phyloP scores from a whole-genome alignment of 179 eudicot genomes.

The Drosera spatulata region DNA sequence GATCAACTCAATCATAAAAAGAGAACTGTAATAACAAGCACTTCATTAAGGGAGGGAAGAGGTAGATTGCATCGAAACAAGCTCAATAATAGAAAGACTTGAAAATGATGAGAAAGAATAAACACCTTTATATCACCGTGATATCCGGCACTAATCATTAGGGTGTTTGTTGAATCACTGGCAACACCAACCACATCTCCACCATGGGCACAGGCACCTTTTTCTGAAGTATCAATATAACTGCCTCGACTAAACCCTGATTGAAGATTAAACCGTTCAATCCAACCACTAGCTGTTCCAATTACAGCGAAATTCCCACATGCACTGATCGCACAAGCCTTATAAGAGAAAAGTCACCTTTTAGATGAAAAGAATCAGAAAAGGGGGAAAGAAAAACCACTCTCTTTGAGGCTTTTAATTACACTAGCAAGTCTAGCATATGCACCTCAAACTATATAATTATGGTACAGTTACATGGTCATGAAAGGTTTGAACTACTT shows the following conservation, averaged over 20 bases:
- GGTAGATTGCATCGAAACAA: background rate
- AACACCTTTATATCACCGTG: conserved; percentile 82
- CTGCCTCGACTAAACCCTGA: conserved; percentile 93
- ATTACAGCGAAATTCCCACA: conserved; percentile 93
- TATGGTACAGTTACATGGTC: too few relatives aligned
- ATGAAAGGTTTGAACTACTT: too few relatives aligned
- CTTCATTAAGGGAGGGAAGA: background rate
- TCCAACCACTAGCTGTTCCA: conserved; percentile 95
- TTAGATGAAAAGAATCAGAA: too few relatives aligned
- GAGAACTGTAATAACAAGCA: too few relatives aligned
- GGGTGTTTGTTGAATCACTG: conserved; percentile 81
- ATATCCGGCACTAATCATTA: conserved; percentile 84
- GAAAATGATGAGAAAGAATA: conserved; percentile 4
- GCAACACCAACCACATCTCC: conserved; percentile 94
- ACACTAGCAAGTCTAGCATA: too few relatives aligned
- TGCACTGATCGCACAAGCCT: conserved; percentile 89
- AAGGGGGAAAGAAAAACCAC: too few relatives aligned
- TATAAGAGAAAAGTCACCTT: conserved; percentile 2
- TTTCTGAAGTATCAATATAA: conserved; percentile 54
- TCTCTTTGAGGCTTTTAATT: too few relatives aligned
- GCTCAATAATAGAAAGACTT: background rate
- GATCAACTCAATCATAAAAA: too few relatives aligned
- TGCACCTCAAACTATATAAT: too few relatives aligned
- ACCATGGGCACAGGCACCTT: conserved; percentile 50
- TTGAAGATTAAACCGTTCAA: conserved; percentile 94